A percentile compares a stretch with the other conserved stretches of the same genome.
Conservation (phyloP, 2,329 filamentous ascomycete genomes). For the Phialocephala sp. region DNA sequence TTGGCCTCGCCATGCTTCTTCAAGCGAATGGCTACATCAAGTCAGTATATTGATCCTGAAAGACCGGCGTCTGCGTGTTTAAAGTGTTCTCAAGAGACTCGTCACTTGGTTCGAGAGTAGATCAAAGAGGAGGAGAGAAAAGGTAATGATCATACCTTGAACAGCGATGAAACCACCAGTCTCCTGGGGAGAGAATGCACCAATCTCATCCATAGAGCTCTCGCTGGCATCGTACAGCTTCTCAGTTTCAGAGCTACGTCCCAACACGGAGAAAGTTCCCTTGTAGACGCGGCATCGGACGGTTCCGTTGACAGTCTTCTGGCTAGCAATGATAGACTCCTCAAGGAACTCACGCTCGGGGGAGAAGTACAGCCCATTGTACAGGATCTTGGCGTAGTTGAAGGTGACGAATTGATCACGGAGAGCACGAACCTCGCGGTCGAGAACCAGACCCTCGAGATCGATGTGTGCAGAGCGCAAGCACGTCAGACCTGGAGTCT, state of each 20-base stretch:
- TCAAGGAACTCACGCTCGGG: conserved; percentile 75
- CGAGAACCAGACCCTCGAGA: conserved; percentile 70
- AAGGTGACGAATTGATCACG: conserved; percentile 74
- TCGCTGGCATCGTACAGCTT: conserved; percentile 73
- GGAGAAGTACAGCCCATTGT: conserved; percentile 71
- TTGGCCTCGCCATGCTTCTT: conserved; percentile 75
- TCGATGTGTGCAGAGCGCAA: conserved; percentile 52
- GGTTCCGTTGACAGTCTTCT: conserved; percentile 65
- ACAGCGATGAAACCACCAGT: conserved; percentile 65
- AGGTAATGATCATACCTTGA: conserved; percentile 2
- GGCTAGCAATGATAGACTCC: conserved; percentile 63
- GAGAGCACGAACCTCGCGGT: conserved; percentile 70
- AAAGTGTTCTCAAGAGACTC: too few relatives aligned
- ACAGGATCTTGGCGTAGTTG: conserved; percentile 62
- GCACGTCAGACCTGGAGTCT: conserved; percentile 48
- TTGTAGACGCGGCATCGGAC: conserved; percentile 71
- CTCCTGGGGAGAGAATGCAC: conserved; percentile 68
- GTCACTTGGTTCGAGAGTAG: too few relatives aligned
- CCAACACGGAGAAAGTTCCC: conserved; percentile 66
- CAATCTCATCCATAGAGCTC: conserved; percentile 73
- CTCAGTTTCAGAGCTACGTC: conserved; percentile 66
- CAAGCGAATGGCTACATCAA: conserved; percentile 31
- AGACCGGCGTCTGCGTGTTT: not conserved
- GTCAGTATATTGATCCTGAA: not conserved
- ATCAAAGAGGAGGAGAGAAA: not conserved